Base-by-base conservation (phyloP, 139 green algal genomes). In the Ulvella scutata region DNA sequence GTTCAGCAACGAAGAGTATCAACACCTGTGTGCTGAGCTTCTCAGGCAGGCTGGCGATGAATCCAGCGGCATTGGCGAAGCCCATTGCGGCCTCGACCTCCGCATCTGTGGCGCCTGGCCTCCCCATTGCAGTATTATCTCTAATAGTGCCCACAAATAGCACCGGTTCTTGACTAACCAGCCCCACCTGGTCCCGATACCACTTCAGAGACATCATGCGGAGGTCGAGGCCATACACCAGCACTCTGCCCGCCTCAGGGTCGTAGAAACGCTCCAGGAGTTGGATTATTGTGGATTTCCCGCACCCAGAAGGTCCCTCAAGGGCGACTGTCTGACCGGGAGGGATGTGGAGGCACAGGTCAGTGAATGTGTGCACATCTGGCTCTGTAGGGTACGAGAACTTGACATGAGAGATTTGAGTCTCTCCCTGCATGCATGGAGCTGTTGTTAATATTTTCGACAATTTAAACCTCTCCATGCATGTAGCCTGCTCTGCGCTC, bases 51-150 rank as follows among this genome's bases (percentile, higher is more conserved):
- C 62, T 38, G 20, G 62, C 44, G 73, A 97, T 92, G 82, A 97
- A 96, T 39, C 87, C 79, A 74, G 90, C 81, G 0, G 89, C 90
- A 73, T 96, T 93, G 36, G 90, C 85, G 0, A 85, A 75, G 37
- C 76, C 80, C 1, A 89, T 88, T 0, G 91, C 91, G 38, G 82
- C 85, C 61, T 86, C 76, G 2, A 96, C 73, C 38, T 93, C 82
- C 40, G 81, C 80, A 67, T 83, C 44, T 23, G 72, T 79, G 3
- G 81, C 78, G 34, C 77, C 76, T n/a, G 74, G 74, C 38, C 78
- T 76, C 3, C 75, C 77, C 37, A 84, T 84, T 13, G 26, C 35
- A 38, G 86, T 84, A 73, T 88, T 88, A 20, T 86, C 76, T 4
- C 37, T 36, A 20, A 88, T 80, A 35, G 67, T 83, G 6, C 74